phyloP scores from a whole-genome alignment of 163 green algal genomes.

The Volvox carteri region DNA sequence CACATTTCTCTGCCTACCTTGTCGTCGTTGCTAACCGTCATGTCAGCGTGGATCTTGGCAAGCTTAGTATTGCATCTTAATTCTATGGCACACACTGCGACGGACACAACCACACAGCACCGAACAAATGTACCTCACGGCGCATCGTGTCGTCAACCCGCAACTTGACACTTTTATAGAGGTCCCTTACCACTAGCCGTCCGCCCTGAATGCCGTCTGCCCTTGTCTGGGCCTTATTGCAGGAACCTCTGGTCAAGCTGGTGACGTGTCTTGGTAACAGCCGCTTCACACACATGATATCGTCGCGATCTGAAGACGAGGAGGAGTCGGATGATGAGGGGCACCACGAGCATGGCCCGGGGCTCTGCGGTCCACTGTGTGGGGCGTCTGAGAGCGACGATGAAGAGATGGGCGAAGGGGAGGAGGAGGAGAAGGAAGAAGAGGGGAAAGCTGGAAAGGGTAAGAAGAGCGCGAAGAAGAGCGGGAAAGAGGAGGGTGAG shows the following conservation, averaged over 20 bases:
- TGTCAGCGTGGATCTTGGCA: too few species aligned
- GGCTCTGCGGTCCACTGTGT: not conserved
- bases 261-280: constrained; percentile 78
- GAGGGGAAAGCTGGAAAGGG: constrained; percentile 29
- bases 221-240: too few species aligned
- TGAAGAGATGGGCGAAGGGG: constrained; percentile 33
- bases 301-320: not conserved
- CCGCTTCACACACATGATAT: constrained; percentile 76
- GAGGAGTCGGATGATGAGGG: constrained; percentile 45
- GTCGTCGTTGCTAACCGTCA: too few species aligned
- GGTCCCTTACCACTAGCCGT: too few species aligned
- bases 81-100: too few species aligned
- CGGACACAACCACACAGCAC: too few species aligned
- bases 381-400: not conserved
- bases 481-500: not conserved
- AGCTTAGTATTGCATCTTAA: too few species aligned
- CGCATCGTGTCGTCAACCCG: too few species aligned
- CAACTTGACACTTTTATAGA: too few species aligned
- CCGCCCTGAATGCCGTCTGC: too few species aligned
- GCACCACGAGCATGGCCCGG: constrained; percentile 20
- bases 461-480: not conserved
- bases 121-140: too few species aligned
- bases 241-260: constrained; percentile 71
- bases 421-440: constrained; percentile 12
- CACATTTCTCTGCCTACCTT: too few species aligned